Percentiles rank a stretch among this genome's conserved stretches.
phyloP scores from a whole-genome alignment of 352 stramenopile species.

The Pythium insidiosum region DNA sequence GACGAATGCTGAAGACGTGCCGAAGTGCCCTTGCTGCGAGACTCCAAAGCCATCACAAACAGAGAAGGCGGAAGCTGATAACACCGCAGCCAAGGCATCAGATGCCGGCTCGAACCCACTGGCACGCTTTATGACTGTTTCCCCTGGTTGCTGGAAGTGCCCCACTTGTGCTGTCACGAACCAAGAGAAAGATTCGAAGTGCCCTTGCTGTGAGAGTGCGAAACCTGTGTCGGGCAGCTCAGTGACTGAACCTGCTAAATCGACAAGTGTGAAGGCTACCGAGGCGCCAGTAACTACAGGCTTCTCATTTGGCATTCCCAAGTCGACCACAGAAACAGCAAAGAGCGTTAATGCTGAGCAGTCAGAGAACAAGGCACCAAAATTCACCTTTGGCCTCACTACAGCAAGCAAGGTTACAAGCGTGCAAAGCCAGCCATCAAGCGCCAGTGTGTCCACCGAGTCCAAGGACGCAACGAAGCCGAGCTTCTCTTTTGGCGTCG shows the following conservation, averaged over 20 bases:
- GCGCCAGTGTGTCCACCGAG: not conserved
- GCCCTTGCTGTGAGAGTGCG: conserved; percentile 62
- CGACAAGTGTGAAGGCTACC: conserved; percentile 3
- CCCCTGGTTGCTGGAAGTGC: conserved; percentile 70
- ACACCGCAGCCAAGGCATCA: conserved; percentile 3
- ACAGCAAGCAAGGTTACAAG: not conserved
- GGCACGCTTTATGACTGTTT: conserved; percentile 22
- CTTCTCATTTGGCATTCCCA: conserved; percentile 3
- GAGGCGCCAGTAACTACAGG: not conserved
- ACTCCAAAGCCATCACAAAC: conserved; percentile 27
- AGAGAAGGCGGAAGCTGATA: conserved; percentile 4
- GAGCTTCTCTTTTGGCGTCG: not conserved
- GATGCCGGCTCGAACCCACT: conserved; percentile 17
- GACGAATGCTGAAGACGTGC: conserved; percentile 37
- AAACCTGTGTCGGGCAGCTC: conserved; percentile 20
- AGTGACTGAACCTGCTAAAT: not conserved
- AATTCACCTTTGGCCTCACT: conserved; percentile 2
- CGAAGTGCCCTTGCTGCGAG: conserved; percentile 81
- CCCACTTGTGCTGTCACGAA: conserved; percentile 73
- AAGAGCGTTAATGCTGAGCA: too few species aligned
- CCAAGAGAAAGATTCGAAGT: conserved; percentile 43
- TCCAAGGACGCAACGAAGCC: not conserved
- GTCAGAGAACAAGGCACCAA: not conserved
- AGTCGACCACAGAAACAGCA: too few species aligned
- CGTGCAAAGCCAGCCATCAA: too few species aligned